A percentile compares a stretch with the other conserved stretches of the same genome.
These are phyloP conservation scores for Tetracentron sinense DNA, from an alignment of 164 flowering plant species.

Conservation along the genomic window DNA sequence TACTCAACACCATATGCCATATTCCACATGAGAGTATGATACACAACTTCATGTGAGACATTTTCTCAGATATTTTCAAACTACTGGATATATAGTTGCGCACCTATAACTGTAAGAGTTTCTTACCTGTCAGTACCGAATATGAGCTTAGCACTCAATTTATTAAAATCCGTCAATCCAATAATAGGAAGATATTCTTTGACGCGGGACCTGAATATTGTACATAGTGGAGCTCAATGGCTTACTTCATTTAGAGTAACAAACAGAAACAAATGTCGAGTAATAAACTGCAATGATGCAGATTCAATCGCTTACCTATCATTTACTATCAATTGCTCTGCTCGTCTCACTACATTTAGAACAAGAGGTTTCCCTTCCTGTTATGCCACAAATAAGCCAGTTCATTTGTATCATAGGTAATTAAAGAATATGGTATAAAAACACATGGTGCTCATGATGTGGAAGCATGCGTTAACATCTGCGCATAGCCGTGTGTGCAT, in stretches of 20 bases:
- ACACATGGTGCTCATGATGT: background rate
- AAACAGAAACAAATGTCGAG: background rate
- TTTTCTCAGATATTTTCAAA: background rate
- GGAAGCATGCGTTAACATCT: background rate
- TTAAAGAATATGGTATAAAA: background rate
- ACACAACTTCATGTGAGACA: background rate
- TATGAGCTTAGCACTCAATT: constrained; percentile 92
- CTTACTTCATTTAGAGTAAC: too few relatives aligned
- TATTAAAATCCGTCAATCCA: constrained; percentile 88
- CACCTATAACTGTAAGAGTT: background rate
- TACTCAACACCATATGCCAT: too few relatives aligned
- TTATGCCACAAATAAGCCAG: constrained; percentile 1
- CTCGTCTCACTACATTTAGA: constrained; percentile 80
- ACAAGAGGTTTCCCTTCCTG: constrained; percentile 99
- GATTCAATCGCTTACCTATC: constrained; percentile 38
- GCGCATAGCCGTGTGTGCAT: too few relatives aligned
- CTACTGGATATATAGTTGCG: background rate
- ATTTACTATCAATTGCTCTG: constrained; percentile 72
- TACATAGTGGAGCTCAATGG: background rate
- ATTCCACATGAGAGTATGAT: too few relatives aligned
- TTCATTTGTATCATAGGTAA: background rate
- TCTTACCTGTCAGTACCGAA: constrained; percentile 88
- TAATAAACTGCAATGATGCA: background rate
- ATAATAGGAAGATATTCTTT: constrained; percentile 91
- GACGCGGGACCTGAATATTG: constrained; percentile 54